Evolutionary conservation across 495 filamentous ascomycete genomes (phyloP).

Genomic region (Trichocladium uniseriatum): DNA sequence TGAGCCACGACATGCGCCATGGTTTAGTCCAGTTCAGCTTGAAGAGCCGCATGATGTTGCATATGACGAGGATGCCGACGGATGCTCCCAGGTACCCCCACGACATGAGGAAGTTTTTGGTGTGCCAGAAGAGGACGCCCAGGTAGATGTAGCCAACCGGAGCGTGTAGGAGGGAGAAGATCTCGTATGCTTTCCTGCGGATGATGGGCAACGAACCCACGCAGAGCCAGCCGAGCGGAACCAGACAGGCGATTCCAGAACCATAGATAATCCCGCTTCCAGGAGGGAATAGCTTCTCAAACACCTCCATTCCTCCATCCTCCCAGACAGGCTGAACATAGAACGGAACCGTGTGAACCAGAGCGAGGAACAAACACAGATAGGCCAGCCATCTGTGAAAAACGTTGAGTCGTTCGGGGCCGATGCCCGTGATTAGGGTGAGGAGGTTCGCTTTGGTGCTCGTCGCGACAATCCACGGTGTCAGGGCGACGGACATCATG

Average conservation of each 20-base stretch:
- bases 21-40: slow-evolving; percentile 86
- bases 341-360: slow-evolving; percentile 82
- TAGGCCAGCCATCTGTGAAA: slow-evolving; percentile 92
- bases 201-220: slow-evolving; percentile 69
- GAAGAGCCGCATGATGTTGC: slow-evolving; percentile 55
- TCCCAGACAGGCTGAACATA: slow-evolving; percentile 83
- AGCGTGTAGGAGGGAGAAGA: slow-evolving; percentile 74
- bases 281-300: slow-evolving; percentile 52
- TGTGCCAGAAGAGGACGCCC: slow-evolving; percentile 91
- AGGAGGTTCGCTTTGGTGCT: slow-evolving; percentile 89
- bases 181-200: slow-evolving; percentile 58
- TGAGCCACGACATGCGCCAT: slow-evolving; percentile 64
- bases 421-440: slow-evolving; percentile 76
- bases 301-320: slow-evolving; percentile 56
- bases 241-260: slow-evolving; percentile 78
- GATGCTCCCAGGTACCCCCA: slow-evolving; percentile 88
- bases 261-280: slow-evolving; percentile 68
- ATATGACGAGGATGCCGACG: slow-evolving; percentile 64
- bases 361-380: slow-evolving; percentile 68
- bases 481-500: slow-evolving; percentile 90
- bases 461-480: slow-evolving; percentile 84
- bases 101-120: slow-evolving; percentile 79
- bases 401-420: slow-evolving; percentile 85
- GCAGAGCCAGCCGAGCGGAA: slow-evolving; percentile 71
- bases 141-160: slow-evolving; percentile 74